Evolutionary conservation across 495 filamentous ascomycete genomes (phyloP), one percentile per base, ranked within the genome.

Genomic region (Terfezia boudieri): DNA sequence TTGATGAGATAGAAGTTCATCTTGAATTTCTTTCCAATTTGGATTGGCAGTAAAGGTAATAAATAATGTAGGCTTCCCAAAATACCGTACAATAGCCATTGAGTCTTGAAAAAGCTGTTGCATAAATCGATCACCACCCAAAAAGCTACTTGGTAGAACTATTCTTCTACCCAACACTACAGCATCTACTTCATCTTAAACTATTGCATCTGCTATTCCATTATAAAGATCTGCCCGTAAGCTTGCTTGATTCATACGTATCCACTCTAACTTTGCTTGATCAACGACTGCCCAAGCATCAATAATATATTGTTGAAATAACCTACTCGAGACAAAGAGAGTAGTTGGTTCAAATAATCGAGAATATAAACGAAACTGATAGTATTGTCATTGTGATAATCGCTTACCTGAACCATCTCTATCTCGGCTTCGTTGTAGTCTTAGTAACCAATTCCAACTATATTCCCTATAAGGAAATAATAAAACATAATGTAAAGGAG

Each of bases 41-140:
- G 52, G 58, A 50, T 60, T 60, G 10, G 52, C 52, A 2, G 52
- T 60, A 55, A 60, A 58, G 0, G 52, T 60, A 51, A 60, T 60
- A 53, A 59, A 59, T 26, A 59, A 53, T 2, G 49, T 53, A 11
- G 53, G 49, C 38, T 56, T 58, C 0, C 57, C 48, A 49, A 56
- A 56, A 49, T 52, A 38, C 36, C 54, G 36, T 12, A 59, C 54
- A 52, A 59, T 60, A 37, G 55, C 55, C 52, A 60, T 60, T 9
- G 43, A 57, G 53, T 60, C 58, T 48, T 32, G 7, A 32, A 32
- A 32, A 32, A 32, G 26, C 26, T 32, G 7, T 32, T 32, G 7
- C 7, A 32, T 55, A 35, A 49, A 58, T 58, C 22, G 12, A 32
- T 23, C 22, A 23, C 12, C 4, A 2, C 11, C n/a, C 4, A 32